Evolutionary conservation across 2,329 filamentous ascomycete genomes (phyloP).

Genomic region (Thermochaetoides dissita): DNA sequence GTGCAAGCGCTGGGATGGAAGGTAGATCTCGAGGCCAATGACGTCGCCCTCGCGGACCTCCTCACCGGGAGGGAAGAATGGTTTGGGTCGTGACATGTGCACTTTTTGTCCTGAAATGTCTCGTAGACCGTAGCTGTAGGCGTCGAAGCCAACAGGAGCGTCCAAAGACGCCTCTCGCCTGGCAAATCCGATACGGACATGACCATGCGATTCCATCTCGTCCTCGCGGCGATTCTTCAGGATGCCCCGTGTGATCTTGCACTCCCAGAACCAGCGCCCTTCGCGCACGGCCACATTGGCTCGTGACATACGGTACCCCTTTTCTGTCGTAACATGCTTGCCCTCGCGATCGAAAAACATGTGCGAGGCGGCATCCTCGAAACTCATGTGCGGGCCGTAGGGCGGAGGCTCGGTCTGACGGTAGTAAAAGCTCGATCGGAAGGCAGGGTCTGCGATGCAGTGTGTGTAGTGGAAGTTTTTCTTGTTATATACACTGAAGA

Average conservation of each 20-base stretch:
- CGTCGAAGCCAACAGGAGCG: conserved; percentile 73
- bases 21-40: conserved; percentile 80
- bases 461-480: conserved; percentile 77
- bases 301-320: conserved; percentile 81
- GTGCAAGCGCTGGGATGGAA: conserved; percentile 75
- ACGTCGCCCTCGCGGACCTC: conserved; percentile 82
- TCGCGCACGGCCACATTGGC: conserved; percentile 84
- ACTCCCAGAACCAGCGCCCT: conserved; percentile 88
- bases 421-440: conserved; percentile 78
- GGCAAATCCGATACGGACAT: conserved; percentile 77
- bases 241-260: conserved; percentile 71
- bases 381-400: conserved; percentile 72
- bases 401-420: conserved; percentile 77
- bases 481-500: conserved; percentile 47
- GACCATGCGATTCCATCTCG: conserved; percentile 38
- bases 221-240: conserved; percentile 30
- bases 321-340: conserved; percentile 71
- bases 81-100: conserved; percentile 83
- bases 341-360: conserved; percentile 70
- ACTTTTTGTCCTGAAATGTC: conserved; percentile 85
- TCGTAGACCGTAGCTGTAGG: conserved; percentile 85
- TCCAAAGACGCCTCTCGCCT: conserved; percentile 69
- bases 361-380: conserved; percentile 77
- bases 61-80: conserved; percentile 68
- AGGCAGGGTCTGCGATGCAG: conserved; percentile 77